Percentiles rank a stretch among this genome's conserved stretches.
Evolutionary conservation across 2,329 filamentous ascomycete genomes (phyloP).

Genomic region (Kalmusia sp.): DNA sequence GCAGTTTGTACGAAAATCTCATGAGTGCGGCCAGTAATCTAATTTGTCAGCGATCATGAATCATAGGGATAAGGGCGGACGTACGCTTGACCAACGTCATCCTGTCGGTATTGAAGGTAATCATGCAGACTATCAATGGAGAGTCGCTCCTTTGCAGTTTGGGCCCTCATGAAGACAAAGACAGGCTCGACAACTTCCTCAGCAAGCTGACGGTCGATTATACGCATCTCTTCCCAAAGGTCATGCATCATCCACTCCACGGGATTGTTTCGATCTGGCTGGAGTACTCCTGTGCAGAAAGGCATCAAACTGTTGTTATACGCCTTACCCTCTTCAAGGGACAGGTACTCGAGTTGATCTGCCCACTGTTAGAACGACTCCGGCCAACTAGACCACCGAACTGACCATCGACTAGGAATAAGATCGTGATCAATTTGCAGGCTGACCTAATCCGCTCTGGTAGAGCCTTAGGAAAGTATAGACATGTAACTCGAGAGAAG

Average conservation of each 20-base stretch:
- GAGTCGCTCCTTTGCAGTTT: constrained; percentile 37
- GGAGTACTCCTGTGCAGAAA: constrained; percentile 38
- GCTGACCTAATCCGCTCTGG: background rate
- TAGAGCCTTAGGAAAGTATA: background rate
- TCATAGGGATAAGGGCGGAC: too few species aligned
- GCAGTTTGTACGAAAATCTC: too few species aligned
- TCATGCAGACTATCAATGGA: constrained; percentile 33
- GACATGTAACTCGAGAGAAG: background rate
- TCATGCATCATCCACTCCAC: constrained; percentile 42
- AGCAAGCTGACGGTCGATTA: constrained; percentile 43
- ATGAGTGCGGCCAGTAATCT: too few species aligned
- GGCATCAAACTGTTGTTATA: constrained; percentile 50
- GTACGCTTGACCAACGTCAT: constrained; percentile 52
- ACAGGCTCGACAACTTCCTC: constrained; percentile 48
- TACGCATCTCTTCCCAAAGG: constrained; percentile 51
- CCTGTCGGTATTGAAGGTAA: constrained; percentile 50
- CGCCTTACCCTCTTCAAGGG: constrained; percentile 45
- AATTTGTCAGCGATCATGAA: too few species aligned
- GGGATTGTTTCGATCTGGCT: constrained; percentile 35
- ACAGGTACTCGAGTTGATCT: constrained; percentile 54
- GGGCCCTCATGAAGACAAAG: constrained; percentile 52
- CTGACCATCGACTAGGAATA: constrained; percentile 52
- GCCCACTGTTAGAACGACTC: too few species aligned
- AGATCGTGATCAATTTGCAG: constrained; percentile 48
- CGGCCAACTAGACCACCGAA: too few species aligned